phyloP scores from a whole-genome alignment of 2,329 filamentous ascomycete genomes.

The Beauveria pseudobassiana region DNA sequence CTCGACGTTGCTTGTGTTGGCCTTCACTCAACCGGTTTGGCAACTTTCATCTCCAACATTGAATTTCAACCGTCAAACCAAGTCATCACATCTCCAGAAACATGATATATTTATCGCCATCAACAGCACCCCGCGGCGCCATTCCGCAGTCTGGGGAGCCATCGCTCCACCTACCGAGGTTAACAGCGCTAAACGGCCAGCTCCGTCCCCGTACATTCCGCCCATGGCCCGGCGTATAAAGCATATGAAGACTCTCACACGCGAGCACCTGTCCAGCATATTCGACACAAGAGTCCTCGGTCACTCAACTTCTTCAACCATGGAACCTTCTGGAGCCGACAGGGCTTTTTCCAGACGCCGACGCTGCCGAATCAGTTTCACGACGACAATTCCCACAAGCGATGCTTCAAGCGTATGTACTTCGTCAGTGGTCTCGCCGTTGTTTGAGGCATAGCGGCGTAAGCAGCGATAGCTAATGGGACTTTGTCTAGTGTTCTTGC shows the following conservation, averaged over 20 bases:
- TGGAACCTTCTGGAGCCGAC: conserved; percentile 38
- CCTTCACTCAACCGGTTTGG: not conserved
- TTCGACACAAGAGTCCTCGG: not conserved
- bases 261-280: not conserved
- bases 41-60: not conserved
- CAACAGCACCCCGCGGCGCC: not conserved
- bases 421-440: not conserved
- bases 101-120: not conserved
- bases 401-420: conserved; percentile 41
- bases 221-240: not conserved
- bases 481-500: conserved; percentile 38
- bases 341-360: conserved; percentile 51
- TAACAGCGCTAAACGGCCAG: not conserved
- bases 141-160: conserved; percentile 2
- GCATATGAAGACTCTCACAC: not conserved
- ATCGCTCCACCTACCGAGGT: conserved; percentile 1
- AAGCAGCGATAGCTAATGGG: not conserved
- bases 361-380: conserved; percentile 48
- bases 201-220: not conserved
- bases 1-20: not conserved
- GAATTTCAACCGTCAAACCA: not conserved
- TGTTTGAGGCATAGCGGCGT: too few species aligned
- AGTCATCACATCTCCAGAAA: not conserved
- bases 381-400: conserved; percentile 45
- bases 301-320: conserved; percentile 13